Percentiles rank a stretch among this genome's conserved stretches.
phyloP scores from a whole-genome alignment of 1,139 yeast genomes.

The Suhomyces choctaworum region DNA sequence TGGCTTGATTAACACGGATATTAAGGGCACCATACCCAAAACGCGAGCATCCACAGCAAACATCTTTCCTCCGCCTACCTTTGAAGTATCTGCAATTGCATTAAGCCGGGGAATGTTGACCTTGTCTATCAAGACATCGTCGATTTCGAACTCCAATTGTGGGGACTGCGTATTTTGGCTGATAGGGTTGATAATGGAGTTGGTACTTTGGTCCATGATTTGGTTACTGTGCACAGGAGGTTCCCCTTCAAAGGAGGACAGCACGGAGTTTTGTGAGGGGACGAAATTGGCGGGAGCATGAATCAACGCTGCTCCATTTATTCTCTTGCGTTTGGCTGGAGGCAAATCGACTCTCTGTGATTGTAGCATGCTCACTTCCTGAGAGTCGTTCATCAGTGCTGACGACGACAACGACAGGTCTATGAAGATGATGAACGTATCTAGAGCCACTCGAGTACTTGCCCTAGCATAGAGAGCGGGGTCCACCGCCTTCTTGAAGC shows the following conservation, averaged over 20 bases:
- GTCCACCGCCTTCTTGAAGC: neutral
- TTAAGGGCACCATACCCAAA: conserved; percentile 21
- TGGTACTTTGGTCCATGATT: conserved; percentile 1
- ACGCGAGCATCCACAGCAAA: conserved; percentile 24
- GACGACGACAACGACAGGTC: neutral
- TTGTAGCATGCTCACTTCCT: conserved; percentile 3
- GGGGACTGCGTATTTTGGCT: neutral
- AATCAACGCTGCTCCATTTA: conserved; percentile 7
- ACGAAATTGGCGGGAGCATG: conserved; percentile 5
- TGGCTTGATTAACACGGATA: conserved; percentile 31
- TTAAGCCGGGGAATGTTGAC: conserved; percentile 14
- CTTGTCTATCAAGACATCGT: conserved; percentile 18
- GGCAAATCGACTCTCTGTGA: conserved; percentile 3
- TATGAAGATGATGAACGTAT: neutral
- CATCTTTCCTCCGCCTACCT: conserved; percentile 15
- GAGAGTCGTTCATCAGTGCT: neutral
- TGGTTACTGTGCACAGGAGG: conserved; percentile 6
- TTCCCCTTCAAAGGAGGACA: conserved; percentile 1
- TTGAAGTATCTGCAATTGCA: conserved; percentile 8
- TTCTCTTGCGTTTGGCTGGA: conserved; percentile 2
- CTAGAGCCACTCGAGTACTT: neutral
- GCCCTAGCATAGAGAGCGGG: neutral
- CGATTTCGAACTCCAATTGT: conserved; percentile 5
- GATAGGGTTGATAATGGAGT: neutral
- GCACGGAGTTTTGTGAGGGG: neutral